These are phyloP conservation scores for Alternaria brassicicola DNA, from an alignment of 2,329 filamentous ascomycete genomes.

Conservation along the genomic window DNA sequence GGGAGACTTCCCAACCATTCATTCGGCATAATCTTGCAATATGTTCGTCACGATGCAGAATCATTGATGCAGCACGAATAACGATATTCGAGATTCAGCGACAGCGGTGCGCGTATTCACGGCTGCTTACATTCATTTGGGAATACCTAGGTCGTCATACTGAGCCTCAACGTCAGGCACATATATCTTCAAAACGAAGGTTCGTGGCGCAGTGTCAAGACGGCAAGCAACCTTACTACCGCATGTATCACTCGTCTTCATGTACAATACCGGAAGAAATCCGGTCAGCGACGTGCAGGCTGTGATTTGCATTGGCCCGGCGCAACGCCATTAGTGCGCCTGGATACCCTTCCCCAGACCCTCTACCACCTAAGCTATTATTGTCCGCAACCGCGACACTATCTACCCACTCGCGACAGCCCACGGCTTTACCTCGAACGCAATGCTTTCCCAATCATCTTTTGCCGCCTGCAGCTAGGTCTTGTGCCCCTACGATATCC, in stretches of 20 bases:
- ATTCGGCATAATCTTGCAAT: not conserved
- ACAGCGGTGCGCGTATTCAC: not conserved
- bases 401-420: not conserved
- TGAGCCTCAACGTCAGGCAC: not conserved
- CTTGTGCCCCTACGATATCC: not conserved
- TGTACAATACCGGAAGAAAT: slow-evolving; percentile 8
- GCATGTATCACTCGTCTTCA: not conserved
- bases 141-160: not conserved
- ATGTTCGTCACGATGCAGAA: not conserved
- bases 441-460: not conserved
- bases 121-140: not conserved
- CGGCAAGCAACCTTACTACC: not conserved
- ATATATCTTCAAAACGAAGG: not conserved
- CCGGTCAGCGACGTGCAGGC: not conserved
- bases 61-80: not conserved
- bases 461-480: not conserved
- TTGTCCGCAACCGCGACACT: not conserved
- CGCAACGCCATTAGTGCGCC: not conserved
- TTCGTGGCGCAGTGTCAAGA: not conserved
- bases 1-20: not conserved
- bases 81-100: not conserved
- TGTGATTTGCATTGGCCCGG: slow-evolving; percentile 2
- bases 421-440: not conserved
- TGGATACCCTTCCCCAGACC: slow-evolving; percentile 3
- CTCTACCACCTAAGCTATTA: not conserved